Evolutionary conservation across 225 moss, liverwort and hornwort genomes (phyloP), one percentile per base, ranked within the genome.

Genomic region (Pseudoscleropodium purum): DNA sequence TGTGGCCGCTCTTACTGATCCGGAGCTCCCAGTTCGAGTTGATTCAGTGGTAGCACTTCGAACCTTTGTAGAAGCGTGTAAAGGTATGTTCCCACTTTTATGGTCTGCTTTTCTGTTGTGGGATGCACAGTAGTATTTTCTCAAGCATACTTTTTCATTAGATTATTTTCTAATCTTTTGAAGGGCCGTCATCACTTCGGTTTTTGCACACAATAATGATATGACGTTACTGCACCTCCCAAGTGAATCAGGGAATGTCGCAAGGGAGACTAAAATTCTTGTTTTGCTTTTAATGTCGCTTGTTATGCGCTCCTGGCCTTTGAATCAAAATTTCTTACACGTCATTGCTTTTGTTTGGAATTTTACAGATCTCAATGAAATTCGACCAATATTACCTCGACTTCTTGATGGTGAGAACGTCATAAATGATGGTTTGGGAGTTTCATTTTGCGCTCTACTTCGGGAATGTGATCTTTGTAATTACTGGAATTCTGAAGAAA

Each of bases 31-130:
- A 54, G 99, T 99, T 84, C 96, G 99, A 74, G 99, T 99, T 36
- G 99, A 99, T 91, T 99, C 99, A 66, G 99, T 99, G 83, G 97
- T 99, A 79, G 97, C 99, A 82, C 95, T 99, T 31, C 96, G 99
- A 77, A 94, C 96, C 29, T 99, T 99, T 87, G 97, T 99, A 39
- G 97, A 97, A 90, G 97, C 96, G 66, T 99, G 99, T 88, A 97
- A 97, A 97, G 99, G 99, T 97, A 88, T 84, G 81, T 56, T 64
- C 39, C 27, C 54, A 61, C 37, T 67, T 43, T n/a, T 49, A 52
- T 39, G 41, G 18, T 62, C 51, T 80, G 11, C 57, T 85, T 45
- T 85, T 61, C 61, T 79, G 59, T 51, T 60, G 9, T 43, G 29
- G 80, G 80, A 86, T 90, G 69, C 36, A 8, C 80, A 34, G 14